These are phyloP conservation scores for Sporormia fimetaria DNA, from an alignment of 495 filamentous ascomycete genomes.

Conservation along the genomic window DNA sequence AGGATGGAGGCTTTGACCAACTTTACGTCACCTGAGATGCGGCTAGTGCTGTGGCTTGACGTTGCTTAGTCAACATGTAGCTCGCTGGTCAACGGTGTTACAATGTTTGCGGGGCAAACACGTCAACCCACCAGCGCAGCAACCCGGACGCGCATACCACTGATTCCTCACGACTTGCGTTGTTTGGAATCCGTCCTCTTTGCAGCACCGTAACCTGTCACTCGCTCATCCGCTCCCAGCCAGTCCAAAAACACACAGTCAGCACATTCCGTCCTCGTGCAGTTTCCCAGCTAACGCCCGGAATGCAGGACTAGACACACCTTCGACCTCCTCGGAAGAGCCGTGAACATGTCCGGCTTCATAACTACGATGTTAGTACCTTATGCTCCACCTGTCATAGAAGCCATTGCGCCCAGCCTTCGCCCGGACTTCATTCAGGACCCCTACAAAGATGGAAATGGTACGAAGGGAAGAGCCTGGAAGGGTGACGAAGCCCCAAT, in stretches of 20 bases:
- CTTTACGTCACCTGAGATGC: no score
- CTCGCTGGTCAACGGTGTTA: no score
- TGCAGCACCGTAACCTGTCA: not conserved
- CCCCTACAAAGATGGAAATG: slow-evolving; percentile 16
- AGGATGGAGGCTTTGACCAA: no score
- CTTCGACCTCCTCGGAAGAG: slow-evolving; percentile 2
- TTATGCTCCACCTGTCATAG: no score
- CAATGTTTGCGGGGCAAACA: no score
- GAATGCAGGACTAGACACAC: slow-evolving; percentile 22
- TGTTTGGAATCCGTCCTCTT: no score
- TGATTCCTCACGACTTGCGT: no score
- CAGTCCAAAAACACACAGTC: no score
- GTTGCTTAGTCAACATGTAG: no score
- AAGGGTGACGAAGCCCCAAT: slow-evolving; percentile 5
- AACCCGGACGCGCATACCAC: no score
- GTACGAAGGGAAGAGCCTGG: not conserved
- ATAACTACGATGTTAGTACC: slow-evolving; percentile 61
- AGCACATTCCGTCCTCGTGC: slow-evolving; percentile 12
- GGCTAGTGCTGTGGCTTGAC: no score
- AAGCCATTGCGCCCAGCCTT: slow-evolving; percentile 31
- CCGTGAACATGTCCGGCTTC: slow-evolving; percentile 48
- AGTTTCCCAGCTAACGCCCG: slow-evolving; percentile 27
- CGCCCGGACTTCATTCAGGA: slow-evolving; percentile 28
- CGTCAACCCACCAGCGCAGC: no score
- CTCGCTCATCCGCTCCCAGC: not conserved